These are phyloP conservation scores for Graphilbum ipis-grandicollis DNA, from an alignment of 2,329 filamentous ascomycete species.

Conservation along the genomic window DNA sequence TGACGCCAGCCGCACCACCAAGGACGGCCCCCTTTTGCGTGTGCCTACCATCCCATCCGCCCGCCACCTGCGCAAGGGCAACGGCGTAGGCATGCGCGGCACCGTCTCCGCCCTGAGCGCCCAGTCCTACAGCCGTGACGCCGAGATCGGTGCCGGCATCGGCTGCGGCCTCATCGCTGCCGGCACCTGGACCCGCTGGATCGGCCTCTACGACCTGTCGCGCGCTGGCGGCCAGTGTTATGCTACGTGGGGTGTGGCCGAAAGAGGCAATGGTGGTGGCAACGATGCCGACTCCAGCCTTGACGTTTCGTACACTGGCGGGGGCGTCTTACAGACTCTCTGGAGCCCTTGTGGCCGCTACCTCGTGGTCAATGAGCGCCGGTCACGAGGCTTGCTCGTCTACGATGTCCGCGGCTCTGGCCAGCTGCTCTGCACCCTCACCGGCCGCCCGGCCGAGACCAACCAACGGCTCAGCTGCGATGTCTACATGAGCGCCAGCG, in stretches of 20 bases:
- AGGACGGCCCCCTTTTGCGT: constrained; percentile 31
- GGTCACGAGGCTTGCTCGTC: constrained; percentile 34
- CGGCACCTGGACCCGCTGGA: constrained; percentile 45
- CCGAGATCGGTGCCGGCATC: constrained; percentile 13
- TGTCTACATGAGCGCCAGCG: constrained; percentile 23
- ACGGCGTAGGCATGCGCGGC: constrained; percentile 47
- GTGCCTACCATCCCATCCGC: constrained; percentile 45
- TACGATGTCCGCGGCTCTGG: constrained; percentile 46
- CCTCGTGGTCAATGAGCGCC: constrained; percentile 43
- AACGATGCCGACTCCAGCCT: constrained; percentile 12
- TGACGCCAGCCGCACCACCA: constrained; percentile 34
- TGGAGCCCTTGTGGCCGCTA: constrained; percentile 50
- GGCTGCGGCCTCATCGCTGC: constrained; percentile 32
- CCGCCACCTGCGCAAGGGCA: constrained; percentile 39
- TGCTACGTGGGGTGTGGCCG: constrained; percentile 41
- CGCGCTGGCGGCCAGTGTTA: constrained; percentile 32
- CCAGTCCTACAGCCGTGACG: constrained; percentile 17
- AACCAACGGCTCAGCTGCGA: constrained; percentile 41
- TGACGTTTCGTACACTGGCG: no score
- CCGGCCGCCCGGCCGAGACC: constrained; percentile 28
- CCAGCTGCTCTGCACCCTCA: constrained; percentile 34
- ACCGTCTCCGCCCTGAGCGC: constrained; percentile 37
- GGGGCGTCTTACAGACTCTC: constrained; percentile 41
- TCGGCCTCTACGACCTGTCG: constrained; percentile 44
- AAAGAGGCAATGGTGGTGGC: constrained; percentile 3